These are phyloP conservation scores for Orbilia ellipsospora DNA, from an alignment of 2,329 filamentous ascomycete species.

Conservation along the genomic window DNA sequence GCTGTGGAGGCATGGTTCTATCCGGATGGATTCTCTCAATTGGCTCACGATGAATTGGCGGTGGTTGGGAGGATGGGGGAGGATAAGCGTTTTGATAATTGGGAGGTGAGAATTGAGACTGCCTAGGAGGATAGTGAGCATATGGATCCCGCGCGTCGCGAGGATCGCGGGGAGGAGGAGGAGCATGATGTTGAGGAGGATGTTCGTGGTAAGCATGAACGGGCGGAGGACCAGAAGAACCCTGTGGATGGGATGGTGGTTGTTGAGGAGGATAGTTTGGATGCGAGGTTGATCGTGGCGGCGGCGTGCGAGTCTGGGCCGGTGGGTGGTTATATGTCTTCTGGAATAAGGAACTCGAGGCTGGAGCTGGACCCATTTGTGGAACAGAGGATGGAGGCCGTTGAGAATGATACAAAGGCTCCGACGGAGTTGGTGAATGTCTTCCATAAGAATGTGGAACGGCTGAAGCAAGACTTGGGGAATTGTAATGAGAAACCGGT, in stretches of 20 bases:
- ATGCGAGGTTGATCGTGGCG: conserved; percentile 46
- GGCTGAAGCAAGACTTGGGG: conserved; percentile 42
- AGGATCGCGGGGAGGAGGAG: conserved; percentile 30
- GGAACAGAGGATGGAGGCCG: conserved; percentile 43
- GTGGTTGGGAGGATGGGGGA: conserved; percentile 39
- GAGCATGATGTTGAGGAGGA: conserved; percentile 43
- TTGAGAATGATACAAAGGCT: conserved; percentile 36
- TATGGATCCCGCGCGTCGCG: conserved; percentile 30
- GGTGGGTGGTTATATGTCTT: conserved; percentile 38
- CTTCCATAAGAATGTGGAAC: conserved; percentile 37
- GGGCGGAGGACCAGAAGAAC: conserved; percentile 8
- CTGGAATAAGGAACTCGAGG: conserved; percentile 42
- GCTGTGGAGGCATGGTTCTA: conserved; percentile 47
- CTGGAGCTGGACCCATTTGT: conserved; percentile 23
- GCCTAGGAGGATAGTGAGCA: conserved; percentile 38
- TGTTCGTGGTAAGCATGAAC: conserved; percentile 44
- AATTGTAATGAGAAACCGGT: conserved; percentile 50
- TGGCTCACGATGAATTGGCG: conserved; percentile 44
- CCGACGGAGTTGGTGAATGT: conserved; percentile 45
- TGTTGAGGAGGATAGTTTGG: conserved; percentile 52
- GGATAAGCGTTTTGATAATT: conserved; percentile 48
- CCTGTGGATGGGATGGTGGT: conserved; percentile 33
- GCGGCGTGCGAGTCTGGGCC: conserved; percentile 39
- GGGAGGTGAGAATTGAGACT: conserved; percentile 43
- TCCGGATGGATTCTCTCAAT: conserved; percentile 51